These are phyloP conservation scores for Cercospora citrullina DNA, from an alignment of 2,329 filamentous ascomycete genomes.

Conservation along the genomic window DNA sequence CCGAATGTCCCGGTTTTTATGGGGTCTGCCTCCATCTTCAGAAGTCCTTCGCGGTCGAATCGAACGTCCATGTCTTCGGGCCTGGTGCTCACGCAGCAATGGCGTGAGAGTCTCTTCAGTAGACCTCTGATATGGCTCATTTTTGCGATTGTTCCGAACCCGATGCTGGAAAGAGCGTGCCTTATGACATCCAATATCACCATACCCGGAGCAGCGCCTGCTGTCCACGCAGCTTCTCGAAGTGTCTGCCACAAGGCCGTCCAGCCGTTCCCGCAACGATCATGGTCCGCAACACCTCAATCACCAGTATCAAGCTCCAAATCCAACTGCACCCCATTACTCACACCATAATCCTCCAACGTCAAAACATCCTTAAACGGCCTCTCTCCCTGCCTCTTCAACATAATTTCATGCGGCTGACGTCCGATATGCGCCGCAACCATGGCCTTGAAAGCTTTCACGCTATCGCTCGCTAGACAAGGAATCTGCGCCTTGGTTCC, in stretches of 20 bases:
- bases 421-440: slow-evolving; percentile 87
- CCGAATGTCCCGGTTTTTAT: background rate
- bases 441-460: slow-evolving; percentile 86
- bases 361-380: slow-evolving; percentile 91
- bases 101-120: background rate
- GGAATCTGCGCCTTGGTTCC: slow-evolving; percentile 95
- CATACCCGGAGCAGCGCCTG: background rate
- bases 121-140: background rate
- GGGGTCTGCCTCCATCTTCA: background rate
- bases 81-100: background rate
- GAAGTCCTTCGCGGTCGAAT: background rate
- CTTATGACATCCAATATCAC: background rate
- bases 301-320: slow-evolving; percentile 46
- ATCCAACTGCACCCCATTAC: slow-evolving; percentile 72
- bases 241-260: background rate
- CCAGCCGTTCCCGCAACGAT: background rate
- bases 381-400: slow-evolving; percentile 87
- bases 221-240: background rate
- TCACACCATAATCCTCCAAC: slow-evolving; percentile 89
- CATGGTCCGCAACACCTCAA: slow-evolving; percentile 27
- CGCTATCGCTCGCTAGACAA: slow-evolving; percentile 78
- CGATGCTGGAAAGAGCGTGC: background rate
- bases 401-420: slow-evolving; percentile 84
- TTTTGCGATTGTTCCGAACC: background rate
- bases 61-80: background rate